Conservation (phyloP, 83 land plant genomes). For the Diphasiastrum complanatum region DNA sequence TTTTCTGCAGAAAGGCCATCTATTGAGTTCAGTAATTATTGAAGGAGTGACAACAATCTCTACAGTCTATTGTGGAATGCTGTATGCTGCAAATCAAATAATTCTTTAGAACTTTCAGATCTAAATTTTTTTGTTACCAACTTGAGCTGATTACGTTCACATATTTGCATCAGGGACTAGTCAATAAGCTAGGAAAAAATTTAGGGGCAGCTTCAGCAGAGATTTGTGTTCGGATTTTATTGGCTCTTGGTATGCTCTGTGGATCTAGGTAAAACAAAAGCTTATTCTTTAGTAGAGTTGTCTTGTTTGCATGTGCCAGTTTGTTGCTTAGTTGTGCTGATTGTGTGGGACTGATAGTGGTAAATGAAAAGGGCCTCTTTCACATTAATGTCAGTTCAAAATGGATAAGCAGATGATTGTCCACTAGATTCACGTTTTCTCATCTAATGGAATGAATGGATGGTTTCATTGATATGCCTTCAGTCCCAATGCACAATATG, state of each 20-base stretch:
- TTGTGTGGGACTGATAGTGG: too few species aligned
- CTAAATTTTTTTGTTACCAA: background rate
- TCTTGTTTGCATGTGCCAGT: background rate
- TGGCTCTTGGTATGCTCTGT: conserved; percentile 16
- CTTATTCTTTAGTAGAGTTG: background rate
- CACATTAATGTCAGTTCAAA: background rate
- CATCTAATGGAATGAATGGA: too few species aligned
- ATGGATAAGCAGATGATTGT: too few species aligned
- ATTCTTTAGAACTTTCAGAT: background rate
- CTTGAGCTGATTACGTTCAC: too few species aligned
- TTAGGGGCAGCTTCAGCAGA: background rate
- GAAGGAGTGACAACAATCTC: too few species aligned
- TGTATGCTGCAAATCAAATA: background rate
- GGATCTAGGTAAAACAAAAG: conserved; percentile 4
- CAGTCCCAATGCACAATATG: conserved; percentile 3
- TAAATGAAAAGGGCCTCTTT: background rate
- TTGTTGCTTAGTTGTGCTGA: too few species aligned
- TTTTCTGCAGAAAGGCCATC: too few species aligned
- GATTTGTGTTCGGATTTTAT: conserved; percentile 7
- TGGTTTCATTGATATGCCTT: background rate
- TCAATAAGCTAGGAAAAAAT: background rate
- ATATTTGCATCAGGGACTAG: conserved; percentile 2
- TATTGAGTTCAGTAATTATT: too few species aligned
- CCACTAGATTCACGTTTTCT: too few species aligned
- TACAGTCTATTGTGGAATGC: too few species aligned